Percentiles rank a stretch among this genome's conserved stretches.
Evolutionary conservation across 345 rosid genomes (phyloP).

Genomic region (Streptanthus diversifolius): DNA sequence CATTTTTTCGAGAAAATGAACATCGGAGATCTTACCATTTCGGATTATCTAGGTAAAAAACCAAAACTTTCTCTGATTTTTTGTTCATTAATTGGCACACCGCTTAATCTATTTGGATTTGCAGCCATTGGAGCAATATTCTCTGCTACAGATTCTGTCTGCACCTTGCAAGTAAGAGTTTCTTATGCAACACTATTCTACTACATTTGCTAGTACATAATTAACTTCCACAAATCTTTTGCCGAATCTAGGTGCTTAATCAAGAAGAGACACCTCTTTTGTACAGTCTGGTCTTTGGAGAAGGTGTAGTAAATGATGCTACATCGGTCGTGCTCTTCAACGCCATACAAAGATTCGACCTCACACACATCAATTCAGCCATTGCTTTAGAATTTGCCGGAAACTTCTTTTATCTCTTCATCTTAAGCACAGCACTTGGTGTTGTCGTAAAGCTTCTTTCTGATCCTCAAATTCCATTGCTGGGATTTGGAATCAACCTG

Average conservation of each 20-base stretch:
- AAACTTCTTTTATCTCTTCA: constrained; percentile 68
- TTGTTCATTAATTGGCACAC: not conserved
- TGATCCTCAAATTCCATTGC: not conserved
- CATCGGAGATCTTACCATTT: constrained; percentile 53
- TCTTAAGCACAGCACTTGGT: constrained; percentile 79
- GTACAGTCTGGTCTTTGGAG: constrained; percentile 91
- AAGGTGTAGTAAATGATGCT: constrained; percentile 97
- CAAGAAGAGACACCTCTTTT: constrained; percentile 90
- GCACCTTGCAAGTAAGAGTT: constrained; percentile 80
- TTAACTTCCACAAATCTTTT: not conserved
- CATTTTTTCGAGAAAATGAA: constrained; percentile 70
- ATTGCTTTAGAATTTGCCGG: constrained; percentile 58
- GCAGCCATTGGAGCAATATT: constrained; percentile 97
- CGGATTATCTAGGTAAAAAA: constrained; percentile 75
- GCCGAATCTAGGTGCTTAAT: constrained; percentile 64
- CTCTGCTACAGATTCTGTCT: constrained; percentile 97
- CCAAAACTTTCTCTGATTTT: not conserved
- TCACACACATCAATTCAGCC: constrained; percentile 54
- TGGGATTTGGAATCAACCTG: not conserved
- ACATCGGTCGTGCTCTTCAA: constrained; percentile 96
- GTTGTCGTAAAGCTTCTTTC: constrained; percentile 47
- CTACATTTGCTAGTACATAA: not conserved
- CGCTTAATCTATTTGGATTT: constrained; percentile 14
- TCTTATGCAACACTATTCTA: not conserved
- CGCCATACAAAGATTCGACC: constrained; percentile 84